Base-by-base conservation (phyloP, 352 stramenopile species). In the Pythium chondricola region DNA sequence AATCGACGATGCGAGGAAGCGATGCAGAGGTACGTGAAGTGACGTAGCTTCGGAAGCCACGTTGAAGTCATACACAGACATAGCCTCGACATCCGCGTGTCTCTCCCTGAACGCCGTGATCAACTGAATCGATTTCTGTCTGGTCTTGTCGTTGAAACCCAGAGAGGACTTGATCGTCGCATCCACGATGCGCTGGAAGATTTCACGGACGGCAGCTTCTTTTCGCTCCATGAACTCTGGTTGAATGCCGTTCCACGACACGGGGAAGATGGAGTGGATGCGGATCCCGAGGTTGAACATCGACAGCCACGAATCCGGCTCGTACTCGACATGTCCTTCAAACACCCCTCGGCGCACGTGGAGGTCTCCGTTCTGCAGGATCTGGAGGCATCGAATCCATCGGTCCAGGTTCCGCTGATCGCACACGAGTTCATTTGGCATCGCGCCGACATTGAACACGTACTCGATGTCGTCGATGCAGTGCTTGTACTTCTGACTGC, bases 261-360 rank as follows among this genome's bases (percentile, higher is more conserved):
- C 71, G 16, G 81, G 74, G 27, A 93, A 94, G 3, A 93, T 65
- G 10, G 83, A 89, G 56, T 94, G 83, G 14, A 93, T 66, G 8
- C 83, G 81, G 50, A 94, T 94, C 17, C 83, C 83, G 17, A 94
- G 67, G 32, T 94, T 94, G 56, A 94, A 94, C 71, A 92, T 93
- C 6, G 81, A 84, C 36, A 94, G 52, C 83, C 83, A 94, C 35
- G 71, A 91, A 43, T 94, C 83, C 3, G 81, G 91, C 51, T 94
- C 83, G 47, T 93, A 94, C 63, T 94, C 83, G 26, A 94, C 79
- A 39, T 94, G 83, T 48, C 74, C 78, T 51, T 92, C 63, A 43
- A 81, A 48, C 21, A 89, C 74, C 20, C 79, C 69, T 46, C 81
- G 70, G 31, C 83, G 79, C 11, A 65, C 48, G 68, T 94, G 81